phyloP scores from a whole-genome alignment of 129 eudicot species.

The Saussurea involucrata region DNA sequence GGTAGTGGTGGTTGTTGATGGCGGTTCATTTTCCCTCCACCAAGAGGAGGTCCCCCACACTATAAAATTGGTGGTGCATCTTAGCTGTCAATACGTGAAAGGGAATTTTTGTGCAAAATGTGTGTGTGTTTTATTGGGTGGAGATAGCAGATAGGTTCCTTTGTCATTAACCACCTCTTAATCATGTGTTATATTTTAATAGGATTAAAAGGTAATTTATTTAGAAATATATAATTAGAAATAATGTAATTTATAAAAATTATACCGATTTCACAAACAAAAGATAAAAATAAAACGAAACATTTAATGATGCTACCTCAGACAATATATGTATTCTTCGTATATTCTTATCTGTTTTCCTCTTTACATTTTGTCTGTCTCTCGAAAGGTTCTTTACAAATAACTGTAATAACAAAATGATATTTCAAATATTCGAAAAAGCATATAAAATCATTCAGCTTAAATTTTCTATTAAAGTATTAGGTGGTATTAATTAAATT shows the following conservation, averaged over 20 bases:
- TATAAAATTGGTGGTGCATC: constrained; percentile 14
- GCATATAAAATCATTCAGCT: not conserved
- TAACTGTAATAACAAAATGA: not conserved
- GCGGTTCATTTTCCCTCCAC: constrained; percentile 25
- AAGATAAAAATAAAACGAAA: not conserved
- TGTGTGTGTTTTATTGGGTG: constrained; percentile 20
- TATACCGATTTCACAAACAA: not conserved
- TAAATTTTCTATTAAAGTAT: not conserved
- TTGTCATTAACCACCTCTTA: not conserved
- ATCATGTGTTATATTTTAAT: not conserved
- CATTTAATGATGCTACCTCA: not conserved
- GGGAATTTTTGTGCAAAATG: constrained; percentile 14
- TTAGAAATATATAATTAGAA: not conserved
- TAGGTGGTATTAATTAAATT: not conserved
- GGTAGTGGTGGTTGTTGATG: not conserved
- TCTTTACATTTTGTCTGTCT: not conserved
- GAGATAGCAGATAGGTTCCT: not conserved
- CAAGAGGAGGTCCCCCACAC: constrained; percentile 22
- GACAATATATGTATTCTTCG: not conserved
- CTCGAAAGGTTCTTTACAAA: not conserved
- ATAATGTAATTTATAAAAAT: not conserved
- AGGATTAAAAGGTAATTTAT: not conserved
- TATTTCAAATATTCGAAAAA: not conserved
- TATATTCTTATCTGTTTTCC: not conserved
- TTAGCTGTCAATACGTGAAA: constrained; percentile 31